Conservation (phyloP, 441 rosid genomes). For the Populus tomentosa region DNA sequence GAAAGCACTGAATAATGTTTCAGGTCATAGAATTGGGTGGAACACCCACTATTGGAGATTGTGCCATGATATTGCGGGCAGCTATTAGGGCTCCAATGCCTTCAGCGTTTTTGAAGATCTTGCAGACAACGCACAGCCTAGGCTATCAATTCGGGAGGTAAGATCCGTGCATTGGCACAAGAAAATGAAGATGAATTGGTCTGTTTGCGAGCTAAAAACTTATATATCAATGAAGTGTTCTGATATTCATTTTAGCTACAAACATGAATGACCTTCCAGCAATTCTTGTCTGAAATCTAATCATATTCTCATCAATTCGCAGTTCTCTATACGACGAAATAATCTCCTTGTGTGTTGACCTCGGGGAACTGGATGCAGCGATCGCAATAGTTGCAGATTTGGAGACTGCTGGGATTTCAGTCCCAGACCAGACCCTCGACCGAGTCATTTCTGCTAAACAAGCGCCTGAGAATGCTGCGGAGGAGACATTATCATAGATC, state of each 20-base stretch:
- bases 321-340: not conserved
- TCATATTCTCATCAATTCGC: not conserved
- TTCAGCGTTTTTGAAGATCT: constrained; percentile 78
- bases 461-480: constrained; percentile 30
- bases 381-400: constrained; percentile 85
- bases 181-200: not conserved
- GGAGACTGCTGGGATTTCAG: constrained; percentile 70
- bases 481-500: constrained; percentile 18
- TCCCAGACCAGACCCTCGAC: constrained; percentile 78
- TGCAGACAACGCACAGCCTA: constrained; percentile 67
- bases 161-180: constrained; percentile 2
- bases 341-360: not conserved
- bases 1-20: constrained; percentile 14
- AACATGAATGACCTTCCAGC: not conserved
- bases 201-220: not conserved
- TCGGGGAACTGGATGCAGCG: constrained; percentile 45
- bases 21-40: constrained; percentile 42
- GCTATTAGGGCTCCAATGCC: constrained; percentile 87
- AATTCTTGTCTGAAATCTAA: not conserved
- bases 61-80: constrained; percentile 80
- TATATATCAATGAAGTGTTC: not conserved
- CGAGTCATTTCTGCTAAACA: constrained; percentile 75
- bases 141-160: constrained; percentile 87
- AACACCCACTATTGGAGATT: constrained; percentile 79
- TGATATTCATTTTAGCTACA: not conserved